Evolutionary conservation across 441 rosid genomes (phyloP).

Genomic region (Monsonia emarginata): DNA sequence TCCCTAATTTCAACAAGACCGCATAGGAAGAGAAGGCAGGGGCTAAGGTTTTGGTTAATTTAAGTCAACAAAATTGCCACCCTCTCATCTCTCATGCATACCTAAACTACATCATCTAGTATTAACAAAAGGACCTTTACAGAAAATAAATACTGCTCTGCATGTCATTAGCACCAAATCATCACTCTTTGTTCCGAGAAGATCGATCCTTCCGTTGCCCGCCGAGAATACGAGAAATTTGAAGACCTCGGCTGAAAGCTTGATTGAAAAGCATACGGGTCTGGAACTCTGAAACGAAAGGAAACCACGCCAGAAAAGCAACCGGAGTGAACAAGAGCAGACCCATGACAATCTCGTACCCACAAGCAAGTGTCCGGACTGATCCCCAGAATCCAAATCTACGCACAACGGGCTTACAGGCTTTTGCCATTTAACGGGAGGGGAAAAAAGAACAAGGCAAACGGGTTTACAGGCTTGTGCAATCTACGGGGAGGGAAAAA

Average conservation of each 20-base stretch:
- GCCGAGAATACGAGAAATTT: constrained; percentile 94
- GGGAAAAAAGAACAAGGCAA: not conserved
- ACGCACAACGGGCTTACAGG: constrained; percentile 64
- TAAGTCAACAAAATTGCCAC: no score
- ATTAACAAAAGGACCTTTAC: no score
- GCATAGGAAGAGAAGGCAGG: no score
- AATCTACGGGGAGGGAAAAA: constrained; percentile 30
- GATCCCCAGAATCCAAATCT: constrained; percentile 89
- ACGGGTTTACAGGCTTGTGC: constrained; percentile 69
- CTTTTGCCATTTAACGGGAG: constrained; percentile 65
- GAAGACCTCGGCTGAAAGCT: constrained; percentile 97
- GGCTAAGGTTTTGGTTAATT: no score
- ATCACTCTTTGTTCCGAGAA: constrained; percentile 64
- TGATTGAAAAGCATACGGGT: constrained; percentile 99
- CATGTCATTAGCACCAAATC: no score
- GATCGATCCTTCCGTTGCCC: constrained; percentile 78
- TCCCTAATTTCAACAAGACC: no score
- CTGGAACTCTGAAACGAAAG: constrained; percentile 93
- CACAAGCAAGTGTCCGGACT: constrained; percentile 77
- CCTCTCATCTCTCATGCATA: no score
- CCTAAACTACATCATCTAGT: no score
- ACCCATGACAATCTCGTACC: constrained; percentile 89
- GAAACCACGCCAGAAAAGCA: constrained; percentile 96
- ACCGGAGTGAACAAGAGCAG: constrained; percentile 88
- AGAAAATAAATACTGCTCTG: no score